Evolutionary conservation across 106 monocot species (phyloP).

Genomic region (Dendrobium officinale): DNA sequence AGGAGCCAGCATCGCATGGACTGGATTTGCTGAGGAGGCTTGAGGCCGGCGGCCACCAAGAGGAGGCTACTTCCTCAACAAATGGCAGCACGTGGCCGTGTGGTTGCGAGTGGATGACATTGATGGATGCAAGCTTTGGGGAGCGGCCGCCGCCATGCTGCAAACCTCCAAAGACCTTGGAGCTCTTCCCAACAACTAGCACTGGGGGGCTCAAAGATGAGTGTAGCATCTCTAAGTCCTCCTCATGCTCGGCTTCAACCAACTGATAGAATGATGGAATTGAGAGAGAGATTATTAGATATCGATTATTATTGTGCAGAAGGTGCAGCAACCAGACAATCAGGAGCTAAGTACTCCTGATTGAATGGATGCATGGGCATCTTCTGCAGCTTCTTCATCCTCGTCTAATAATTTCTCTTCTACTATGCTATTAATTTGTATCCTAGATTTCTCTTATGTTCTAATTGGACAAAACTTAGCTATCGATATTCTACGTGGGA

Average conservation of each 20-base stretch:
- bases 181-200: slow-evolving; percentile 64
- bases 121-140: background rate
- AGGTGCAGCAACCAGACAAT: too few species aligned
- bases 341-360: too few species aligned
- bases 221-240: slow-evolving; percentile 54
- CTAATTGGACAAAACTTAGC: too few species aligned
- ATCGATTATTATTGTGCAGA: too few species aligned
- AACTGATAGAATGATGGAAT: slow-evolving; percentile 11
- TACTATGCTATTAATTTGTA: too few species aligned
- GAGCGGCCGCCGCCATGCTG: background rate
- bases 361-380: too few species aligned
- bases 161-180: slow-evolving; percentile 46
- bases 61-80: background rate
- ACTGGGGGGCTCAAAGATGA: slow-evolving; percentile 55
- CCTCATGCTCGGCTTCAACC: slow-evolving; percentile 57
- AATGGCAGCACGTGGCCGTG: background rate
- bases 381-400: too few species aligned
- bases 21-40: slow-evolving; percentile 34
- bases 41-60: slow-evolving; percentile 6
- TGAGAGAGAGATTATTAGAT: too few species aligned
- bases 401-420: too few species aligned
- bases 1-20: slow-evolving; percentile 11
- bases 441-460: too few species aligned
- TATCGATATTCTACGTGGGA: too few species aligned
- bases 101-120: slow-evolving; percentile 7